These are phyloP conservation scores for Hylodesmum podocarpum DNA, from an alignment of 306 rosid genomes.

Conservation along the genomic window DNA sequence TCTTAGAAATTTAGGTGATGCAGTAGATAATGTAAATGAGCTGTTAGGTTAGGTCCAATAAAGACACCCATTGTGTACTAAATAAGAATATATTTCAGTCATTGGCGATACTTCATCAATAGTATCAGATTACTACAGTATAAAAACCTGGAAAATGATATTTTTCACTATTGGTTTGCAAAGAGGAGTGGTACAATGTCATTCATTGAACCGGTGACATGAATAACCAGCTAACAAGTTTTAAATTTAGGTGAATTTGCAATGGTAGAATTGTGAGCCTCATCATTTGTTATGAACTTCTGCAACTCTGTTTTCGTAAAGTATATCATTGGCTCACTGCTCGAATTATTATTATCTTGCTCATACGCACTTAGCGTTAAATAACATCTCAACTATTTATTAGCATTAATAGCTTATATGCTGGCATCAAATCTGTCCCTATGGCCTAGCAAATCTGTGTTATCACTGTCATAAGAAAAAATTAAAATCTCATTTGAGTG, in stretches of 20 bases:
- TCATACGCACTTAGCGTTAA: not conserved
- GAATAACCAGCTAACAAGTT: not conserved
- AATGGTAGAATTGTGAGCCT: not conserved
- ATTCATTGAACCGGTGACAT: not conserved
- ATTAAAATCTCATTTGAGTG: not conserved
- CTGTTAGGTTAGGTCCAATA: conserved; percentile 22
- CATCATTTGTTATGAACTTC: not conserved
- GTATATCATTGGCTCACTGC: not conserved
- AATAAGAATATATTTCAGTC: conserved; percentile 4
- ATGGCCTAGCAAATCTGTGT: not conserved
- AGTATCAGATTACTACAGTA: not conserved
- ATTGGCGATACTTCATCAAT: not conserved
- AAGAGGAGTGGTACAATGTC: not conserved
- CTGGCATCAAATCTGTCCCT: not conserved
- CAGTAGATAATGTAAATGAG: conserved; percentile 13
- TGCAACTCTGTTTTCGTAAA: not conserved
- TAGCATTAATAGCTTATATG: not conserved
- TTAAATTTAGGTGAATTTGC: not conserved
- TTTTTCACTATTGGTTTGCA: not conserved
- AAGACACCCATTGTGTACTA: conserved; percentile 28
- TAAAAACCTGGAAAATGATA: not conserved
- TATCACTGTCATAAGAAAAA: not conserved
- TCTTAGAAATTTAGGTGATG: conserved; percentile 19
- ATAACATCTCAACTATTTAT: not conserved
- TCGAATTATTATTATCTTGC: not conserved